These are phyloP conservation scores for Talaromyces liani DNA, from an alignment of 495 filamentous ascomycete genomes.

Conservation along the genomic window DNA sequence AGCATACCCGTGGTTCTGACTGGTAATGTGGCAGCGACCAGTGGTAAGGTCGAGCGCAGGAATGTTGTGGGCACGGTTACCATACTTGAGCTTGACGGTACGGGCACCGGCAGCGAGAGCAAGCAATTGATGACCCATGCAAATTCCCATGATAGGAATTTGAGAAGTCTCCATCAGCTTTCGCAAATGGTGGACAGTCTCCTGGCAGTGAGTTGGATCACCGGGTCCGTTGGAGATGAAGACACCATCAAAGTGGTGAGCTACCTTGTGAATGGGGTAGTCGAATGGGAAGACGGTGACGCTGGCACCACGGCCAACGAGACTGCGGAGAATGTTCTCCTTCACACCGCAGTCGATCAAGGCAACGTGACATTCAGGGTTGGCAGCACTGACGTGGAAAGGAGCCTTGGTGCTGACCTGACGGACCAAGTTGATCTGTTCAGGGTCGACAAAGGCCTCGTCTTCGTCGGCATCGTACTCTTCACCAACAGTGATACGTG, in stretches of 20 bases:
- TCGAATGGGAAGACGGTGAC: conserved; percentile 93
- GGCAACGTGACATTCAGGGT: conserved; percentile 81
- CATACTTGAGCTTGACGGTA: conserved; percentile 94
- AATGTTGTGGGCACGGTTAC: conserved; percentile 97
- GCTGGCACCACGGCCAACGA: conserved; percentile 79
- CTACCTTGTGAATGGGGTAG: conserved; percentile 96
- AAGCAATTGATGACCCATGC: conserved; percentile 82
- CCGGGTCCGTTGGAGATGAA: conserved; percentile 97
- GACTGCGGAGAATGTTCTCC: conserved; percentile 94
- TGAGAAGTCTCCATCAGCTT: conserved; percentile 85
- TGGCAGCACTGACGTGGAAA: conserved; percentile 79
- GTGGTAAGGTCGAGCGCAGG: conserved; percentile 90
- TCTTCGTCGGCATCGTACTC: conserved; percentile 99
- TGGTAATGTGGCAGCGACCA: conserved; percentile 95
- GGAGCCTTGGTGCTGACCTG: conserved; percentile 95
- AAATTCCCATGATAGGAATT: conserved; percentile 73
- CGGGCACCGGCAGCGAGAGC: conserved; percentile 76
- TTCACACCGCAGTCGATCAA: conserved; percentile 98
- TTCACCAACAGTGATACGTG: conserved; percentile 90
- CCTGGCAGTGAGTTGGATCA: conserved; percentile 92
- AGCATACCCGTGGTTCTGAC: conserved; percentile 97
- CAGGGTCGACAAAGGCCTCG: conserved; percentile 90
- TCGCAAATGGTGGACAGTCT: conserved; percentile 82
- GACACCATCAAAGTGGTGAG: conserved; percentile 93
- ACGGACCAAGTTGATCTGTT: conserved; percentile 91